phyloP scores from a whole-genome alignment of 495 filamentous ascomycete genomes.

The Penicillium argentinense region DNA sequence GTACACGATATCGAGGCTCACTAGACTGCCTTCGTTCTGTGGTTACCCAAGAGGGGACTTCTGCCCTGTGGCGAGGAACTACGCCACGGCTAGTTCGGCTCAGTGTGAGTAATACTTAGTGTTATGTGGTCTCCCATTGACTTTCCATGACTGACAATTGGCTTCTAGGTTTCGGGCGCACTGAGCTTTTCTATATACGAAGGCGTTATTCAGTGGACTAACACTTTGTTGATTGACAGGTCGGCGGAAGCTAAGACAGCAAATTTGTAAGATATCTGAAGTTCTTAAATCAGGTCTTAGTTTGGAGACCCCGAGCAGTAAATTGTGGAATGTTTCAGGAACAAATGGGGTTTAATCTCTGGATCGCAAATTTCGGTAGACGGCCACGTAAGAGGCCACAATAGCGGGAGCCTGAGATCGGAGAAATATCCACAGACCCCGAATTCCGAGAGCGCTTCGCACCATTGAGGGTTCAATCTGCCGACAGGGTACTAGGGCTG shows the following conservation, averaged over 20 bases:
- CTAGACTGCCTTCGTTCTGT: slow-evolving; percentile 17
- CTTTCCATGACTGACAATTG: background rate
- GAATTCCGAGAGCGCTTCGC: background rate
- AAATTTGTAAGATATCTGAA: too few species aligned
- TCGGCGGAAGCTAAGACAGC: too few species aligned
- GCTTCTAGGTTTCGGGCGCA: slow-evolving; percentile 4
- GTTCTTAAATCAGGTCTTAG: too few species aligned
- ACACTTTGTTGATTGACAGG: background rate
- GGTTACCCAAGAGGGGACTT: slow-evolving; percentile 13
- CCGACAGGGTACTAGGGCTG: background rate
- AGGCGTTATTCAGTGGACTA: slow-evolving; percentile 8
- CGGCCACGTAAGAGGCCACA: too few species aligned
- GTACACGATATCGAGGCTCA: slow-evolving; percentile 10
- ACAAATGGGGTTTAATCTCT: too few species aligned
- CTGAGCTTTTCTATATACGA: slow-evolving; percentile 12
- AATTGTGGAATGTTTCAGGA: too few species aligned
- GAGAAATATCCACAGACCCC: too few species aligned
- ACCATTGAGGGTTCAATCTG: background rate
- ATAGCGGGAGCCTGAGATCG: too few species aligned
- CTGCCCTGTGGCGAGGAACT: slow-evolving; percentile 19
- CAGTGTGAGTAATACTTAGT: too few species aligned
- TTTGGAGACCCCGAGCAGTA: too few species aligned
- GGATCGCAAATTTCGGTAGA: too few species aligned
- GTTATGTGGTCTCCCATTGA: background rate
- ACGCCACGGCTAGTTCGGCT: slow-evolving; percentile 17